phyloP scores from a whole-genome alignment of 352 stramenopile species.

The Phytophthora sansomeana region DNA sequence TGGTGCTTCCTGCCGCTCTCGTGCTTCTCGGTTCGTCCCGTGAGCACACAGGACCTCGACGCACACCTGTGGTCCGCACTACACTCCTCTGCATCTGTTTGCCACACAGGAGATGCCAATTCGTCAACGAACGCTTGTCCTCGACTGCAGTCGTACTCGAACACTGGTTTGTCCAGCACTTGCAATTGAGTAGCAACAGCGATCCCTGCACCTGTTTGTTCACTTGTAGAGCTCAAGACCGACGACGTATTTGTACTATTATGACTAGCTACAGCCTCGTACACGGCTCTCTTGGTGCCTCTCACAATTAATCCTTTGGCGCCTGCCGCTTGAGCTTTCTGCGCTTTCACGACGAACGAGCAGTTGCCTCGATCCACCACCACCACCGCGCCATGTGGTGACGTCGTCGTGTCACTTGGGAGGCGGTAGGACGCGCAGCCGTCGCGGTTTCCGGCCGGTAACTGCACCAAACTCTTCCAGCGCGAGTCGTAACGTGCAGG shows the following conservation, averaged over 20 bases:
- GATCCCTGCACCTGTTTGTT: background rate
- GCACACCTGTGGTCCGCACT: constrained; percentile 38
- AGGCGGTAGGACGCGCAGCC: constrained; percentile 50
- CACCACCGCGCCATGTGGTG: constrained; percentile 46
- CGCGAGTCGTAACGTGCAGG: constrained; percentile 55
- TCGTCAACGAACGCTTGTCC: constrained; percentile 64
- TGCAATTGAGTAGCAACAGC: background rate
- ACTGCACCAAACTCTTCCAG: constrained; percentile 60
- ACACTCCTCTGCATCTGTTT: constrained; percentile 54
- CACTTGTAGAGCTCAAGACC: background rate
- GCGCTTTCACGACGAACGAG: constrained; percentile 75
- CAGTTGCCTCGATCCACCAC: constrained; percentile 80
- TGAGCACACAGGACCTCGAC: constrained; percentile 70
- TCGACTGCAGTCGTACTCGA: constrained; percentile 75
- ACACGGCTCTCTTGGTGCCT: constrained; percentile 67
- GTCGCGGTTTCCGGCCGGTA: constrained; percentile 43
- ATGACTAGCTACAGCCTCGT: constrained; percentile 57
- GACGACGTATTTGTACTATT: constrained; percentile 43
- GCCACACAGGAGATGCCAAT: constrained; percentile 52
- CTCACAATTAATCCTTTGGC: constrained; percentile 65
- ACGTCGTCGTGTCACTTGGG: constrained; percentile 5
- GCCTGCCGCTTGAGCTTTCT: constrained; percentile 57
- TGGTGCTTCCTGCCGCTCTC: constrained; percentile 44
- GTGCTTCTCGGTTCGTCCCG: constrained; percentile 36
- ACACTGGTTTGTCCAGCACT: constrained; percentile 43